Base-by-base conservation (phyloP, 2,329 filamentous ascomycete species). In the Chrysoporthe puriensis region DNA sequence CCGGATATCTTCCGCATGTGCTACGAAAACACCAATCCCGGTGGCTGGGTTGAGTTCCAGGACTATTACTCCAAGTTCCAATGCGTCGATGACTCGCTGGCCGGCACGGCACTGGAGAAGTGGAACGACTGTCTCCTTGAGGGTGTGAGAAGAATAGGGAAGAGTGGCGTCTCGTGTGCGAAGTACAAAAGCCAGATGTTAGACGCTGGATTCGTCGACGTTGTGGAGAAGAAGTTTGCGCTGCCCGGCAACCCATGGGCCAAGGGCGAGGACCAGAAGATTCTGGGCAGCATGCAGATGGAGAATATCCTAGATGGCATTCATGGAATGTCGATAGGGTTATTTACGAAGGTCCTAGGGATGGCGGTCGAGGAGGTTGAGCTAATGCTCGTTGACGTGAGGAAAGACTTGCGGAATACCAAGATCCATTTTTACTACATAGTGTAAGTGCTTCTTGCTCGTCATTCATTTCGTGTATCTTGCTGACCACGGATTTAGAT, bases 181-280 rank as follows among this genome's bases (percentile, higher is more conserved):
- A 60, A 58, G 11, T 71, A 70, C 67, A 68, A 67, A 57, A 44
- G 46, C 0, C 63, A 66, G 69, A 71, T 80, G 69, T 66, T 68
- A 6, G 74, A 75, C 11, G 73, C 74, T 3, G 78, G 78, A 0
- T 79, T 78, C 57, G 71, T 73, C 4, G 72, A 78, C 42, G 72
- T 78, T 16, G 66, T 70, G 3, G 75, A 79, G 66, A 72, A 73
- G 59, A 72, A 73, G 58, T 74, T 73, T 43, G 74, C 76, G 13
- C 73, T 79, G 6, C 78, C 77, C 3, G 74, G 76, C 13, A 79
- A 77, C 43, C 72, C 76, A 4, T 81, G 79, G 79, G 74, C 79
- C 1, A 74, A 74, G 54, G 78, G 78, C 14, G 64, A 70, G 18
- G 75, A 77, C 21, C 72, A 78, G 70, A 80, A 80, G 71, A 72